Evolutionary conservation across 345 rosid genomes (phyloP).

Genomic region (Boechera divaricarpa): DNA sequence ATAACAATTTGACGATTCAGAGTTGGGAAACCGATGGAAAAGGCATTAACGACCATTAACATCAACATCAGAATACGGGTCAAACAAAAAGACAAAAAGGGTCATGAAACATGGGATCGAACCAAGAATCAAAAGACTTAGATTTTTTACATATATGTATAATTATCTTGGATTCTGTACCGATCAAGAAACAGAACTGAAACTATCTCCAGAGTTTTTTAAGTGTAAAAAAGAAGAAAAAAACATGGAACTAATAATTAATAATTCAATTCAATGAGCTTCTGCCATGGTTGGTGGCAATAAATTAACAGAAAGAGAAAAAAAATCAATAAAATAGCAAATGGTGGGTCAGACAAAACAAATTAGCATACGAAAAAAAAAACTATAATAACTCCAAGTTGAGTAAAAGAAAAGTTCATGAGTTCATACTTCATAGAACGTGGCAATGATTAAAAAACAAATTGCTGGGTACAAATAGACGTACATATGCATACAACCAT

Average conservation of each 20-base stretch:
- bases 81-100: slow-evolving; percentile 31
- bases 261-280: slow-evolving; percentile 21
- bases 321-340: slow-evolving; percentile 25
- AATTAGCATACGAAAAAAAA: background rate
- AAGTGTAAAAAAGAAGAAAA: background rate
- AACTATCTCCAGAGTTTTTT: slow-evolving; percentile 18
- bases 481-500: background rate
- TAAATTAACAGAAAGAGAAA: background rate
- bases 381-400: slow-evolving; percentile 12
- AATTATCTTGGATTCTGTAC: slow-evolving; percentile 28
- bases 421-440: slow-evolving; percentile 32
- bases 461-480: background rate
- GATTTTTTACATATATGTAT: background rate
- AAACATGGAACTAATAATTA: background rate
- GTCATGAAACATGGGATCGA: slow-evolving; percentile 7
- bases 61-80: slow-evolving; percentile 31
- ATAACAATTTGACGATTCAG: slow-evolving; percentile 7
- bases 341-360: slow-evolving; percentile 27
- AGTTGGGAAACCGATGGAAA: too few relatives aligned
- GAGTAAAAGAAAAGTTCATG: slow-evolving; percentile 31
- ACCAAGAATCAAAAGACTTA: slow-evolving; percentile 17
- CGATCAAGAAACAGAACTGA: slow-evolving; percentile 34
- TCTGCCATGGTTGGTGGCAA: slow-evolving; percentile 19
- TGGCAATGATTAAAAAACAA: slow-evolving; percentile 11
- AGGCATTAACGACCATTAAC: slow-evolving; percentile 19